Evolutionary conservation across 164 flowering plant species (phyloP).

Genomic region (Pachysandra terminalis): DNA sequence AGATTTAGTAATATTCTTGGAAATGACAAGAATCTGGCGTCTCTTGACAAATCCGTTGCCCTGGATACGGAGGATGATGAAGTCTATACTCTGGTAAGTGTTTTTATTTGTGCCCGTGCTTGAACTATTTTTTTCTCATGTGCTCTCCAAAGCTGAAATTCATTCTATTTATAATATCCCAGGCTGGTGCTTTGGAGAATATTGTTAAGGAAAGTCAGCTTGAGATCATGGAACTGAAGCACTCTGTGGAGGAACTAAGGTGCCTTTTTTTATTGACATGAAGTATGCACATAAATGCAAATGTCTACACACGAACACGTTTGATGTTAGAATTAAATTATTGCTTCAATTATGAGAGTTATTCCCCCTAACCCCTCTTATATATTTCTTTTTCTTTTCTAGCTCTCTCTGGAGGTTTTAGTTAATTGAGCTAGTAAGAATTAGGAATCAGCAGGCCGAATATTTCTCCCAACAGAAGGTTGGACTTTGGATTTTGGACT

Average conservation of each 20-base stretch:
- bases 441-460: too few relatives aligned
- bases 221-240: slow-evolving; percentile 80
- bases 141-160: background rate
- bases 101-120: slow-evolving; percentile 2
- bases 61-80: slow-evolving; percentile 59
- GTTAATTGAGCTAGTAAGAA: too few relatives aligned
- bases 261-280: slow-evolving; percentile 21
- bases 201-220: slow-evolving; percentile 84
- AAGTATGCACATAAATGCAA: background rate
- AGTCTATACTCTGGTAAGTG: slow-evolving; percentile 65
- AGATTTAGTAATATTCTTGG: slow-evolving; percentile 42
- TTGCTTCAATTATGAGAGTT: too few relatives aligned
- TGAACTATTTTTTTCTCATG: background rate
- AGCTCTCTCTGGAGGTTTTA: too few relatives aligned
- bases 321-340: background rate
- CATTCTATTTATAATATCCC: slow-evolving; percentile 7
- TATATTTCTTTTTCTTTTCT: too few relatives aligned
- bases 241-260: slow-evolving; percentile 80
- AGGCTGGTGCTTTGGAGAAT: slow-evolving; percentile 93
- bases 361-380: too few relatives aligned
- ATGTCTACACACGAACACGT: background rate
- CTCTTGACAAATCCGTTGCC: slow-evolving; percentile 26
- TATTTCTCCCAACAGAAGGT: too few relatives aligned
- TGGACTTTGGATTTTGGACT: too few relatives aligned
- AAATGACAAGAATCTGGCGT: slow-evolving; percentile 26